Conservation (phyloP, 176 grass and related monocot genomes). For the Dendrocalamus sinicus region DNA sequence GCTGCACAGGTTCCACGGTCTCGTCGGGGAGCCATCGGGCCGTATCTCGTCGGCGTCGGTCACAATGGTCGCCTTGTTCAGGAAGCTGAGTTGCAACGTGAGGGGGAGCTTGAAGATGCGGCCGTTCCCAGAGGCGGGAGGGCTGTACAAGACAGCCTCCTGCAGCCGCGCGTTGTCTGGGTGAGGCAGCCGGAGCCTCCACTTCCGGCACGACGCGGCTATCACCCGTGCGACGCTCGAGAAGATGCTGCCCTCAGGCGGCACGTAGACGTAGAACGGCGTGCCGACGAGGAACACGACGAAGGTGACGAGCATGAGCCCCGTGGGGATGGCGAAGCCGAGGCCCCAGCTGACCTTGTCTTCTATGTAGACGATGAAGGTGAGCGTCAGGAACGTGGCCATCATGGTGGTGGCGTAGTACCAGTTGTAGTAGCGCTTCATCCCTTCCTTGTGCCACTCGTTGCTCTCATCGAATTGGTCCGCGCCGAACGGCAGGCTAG, state of each 20-base stretch:
- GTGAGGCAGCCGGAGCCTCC: constrained; percentile 41
- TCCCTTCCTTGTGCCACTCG: constrained; percentile 25
- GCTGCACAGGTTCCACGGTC: constrained; percentile 55
- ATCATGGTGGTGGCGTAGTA: constrained; percentile 38
- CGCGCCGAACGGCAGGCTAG: constrained; percentile 47
- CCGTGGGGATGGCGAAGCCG: constrained; percentile 51
- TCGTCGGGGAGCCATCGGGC: constrained; percentile 28
- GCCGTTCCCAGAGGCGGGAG: background rate
- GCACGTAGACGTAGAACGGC: constrained; percentile 34
- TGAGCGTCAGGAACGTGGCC: constrained; percentile 31
- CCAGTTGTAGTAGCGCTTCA: constrained; percentile 44
- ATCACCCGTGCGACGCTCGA: constrained; percentile 32
- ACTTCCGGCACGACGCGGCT: constrained; percentile 51
- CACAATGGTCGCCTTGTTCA: constrained; percentile 61
- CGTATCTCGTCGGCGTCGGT: constrained; percentile 42
- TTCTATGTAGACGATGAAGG: constrained; percentile 43
- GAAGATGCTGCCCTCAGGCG: constrained; percentile 55
- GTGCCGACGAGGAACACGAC: constrained; percentile 42
- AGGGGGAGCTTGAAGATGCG: constrained; percentile 30
- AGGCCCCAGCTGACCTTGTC: constrained; percentile 44
- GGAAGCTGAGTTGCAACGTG: constrained; percentile 43
- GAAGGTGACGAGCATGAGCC: constrained; percentile 27
- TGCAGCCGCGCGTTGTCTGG: constrained; percentile 23
- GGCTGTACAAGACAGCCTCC: constrained; percentile 37
- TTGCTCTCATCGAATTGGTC: constrained; percentile 48